Evolutionary conservation across 192 early-diverging fungal species (phyloP), one percentile per base, ranked within the genome.

Genomic region (Mortierella antarctica): DNA sequence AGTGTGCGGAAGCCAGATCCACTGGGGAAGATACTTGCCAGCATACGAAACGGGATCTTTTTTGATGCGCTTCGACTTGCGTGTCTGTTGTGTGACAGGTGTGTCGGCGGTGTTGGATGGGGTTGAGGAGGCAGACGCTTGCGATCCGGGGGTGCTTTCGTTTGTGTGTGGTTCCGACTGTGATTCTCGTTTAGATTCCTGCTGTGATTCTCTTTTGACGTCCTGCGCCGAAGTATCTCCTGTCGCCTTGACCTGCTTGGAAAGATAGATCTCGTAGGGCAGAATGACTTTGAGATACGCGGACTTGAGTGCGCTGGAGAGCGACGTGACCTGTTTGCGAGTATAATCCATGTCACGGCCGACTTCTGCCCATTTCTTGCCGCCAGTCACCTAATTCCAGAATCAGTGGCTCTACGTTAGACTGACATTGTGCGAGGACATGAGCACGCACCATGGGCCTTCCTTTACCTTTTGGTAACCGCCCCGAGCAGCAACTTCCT

Each of bases 331-430:
- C 60, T 90, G 87, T 53, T 90, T 91, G 67, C 91, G 86, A 63
- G 88, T 89, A 61, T 92, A 93, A 57, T 90, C 91, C 52, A 94
- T 70, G 23, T 78, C 85, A 15, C 93, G 88, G 18, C 93, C 94
- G 46, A 98, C 93, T 73, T 93, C 92, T n/a, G 92, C 90, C 96
- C 96, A 98, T 59, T 91, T 88, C 67, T 94, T 95, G 60, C 84
- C 73, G 14, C 85, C 63, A 21, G 91, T 92, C 57, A 95, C 93
- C 92, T 86, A 70, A 31, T 39, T 11, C 17, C 15, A 17, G 23
- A 46, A 40, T 57, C 8, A 44, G 52, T 5, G 21, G 17, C 14
- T 6, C 55, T 56, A 10, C 55, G 39, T 17, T 40, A 59, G 53
- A 13, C 2, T 6, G n/a, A 20, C 21, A n/a, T 59, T 8, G 23